Conservation (phyloP, 176 grass and related monocot genomes). For the Carex scoparia region DNA sequence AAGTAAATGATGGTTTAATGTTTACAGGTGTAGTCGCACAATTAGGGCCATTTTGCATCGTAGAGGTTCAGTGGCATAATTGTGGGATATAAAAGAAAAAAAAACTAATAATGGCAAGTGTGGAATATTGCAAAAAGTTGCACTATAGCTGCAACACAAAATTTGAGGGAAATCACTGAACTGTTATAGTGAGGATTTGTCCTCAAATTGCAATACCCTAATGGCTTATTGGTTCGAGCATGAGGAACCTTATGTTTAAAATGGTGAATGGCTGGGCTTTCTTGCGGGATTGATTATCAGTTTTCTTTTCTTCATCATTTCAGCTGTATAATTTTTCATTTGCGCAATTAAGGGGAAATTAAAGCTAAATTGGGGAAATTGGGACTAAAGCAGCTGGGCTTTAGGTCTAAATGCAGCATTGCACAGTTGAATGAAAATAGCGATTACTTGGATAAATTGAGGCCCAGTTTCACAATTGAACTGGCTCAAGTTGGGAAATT, state of each 20-base stretch:
- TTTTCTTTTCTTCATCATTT: background rate
- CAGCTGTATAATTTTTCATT: background rate
- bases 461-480: background rate
- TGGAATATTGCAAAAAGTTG: background rate
- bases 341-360: background rate
- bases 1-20: background rate
- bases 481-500: background rate
- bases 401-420: background rate
- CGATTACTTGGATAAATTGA: background rate
- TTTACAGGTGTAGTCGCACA: background rate
- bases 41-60: background rate
- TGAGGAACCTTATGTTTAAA: background rate
- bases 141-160: background rate
- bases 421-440: background rate
- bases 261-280: background rate
- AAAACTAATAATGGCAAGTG: background rate
- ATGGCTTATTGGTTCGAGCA: background rate
- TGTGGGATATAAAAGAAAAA: background rate
- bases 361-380: background rate
- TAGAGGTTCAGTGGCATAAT: background rate
- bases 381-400: background rate
- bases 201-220: background rate
- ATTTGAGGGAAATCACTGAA: background rate
- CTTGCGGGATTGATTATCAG: background rate
- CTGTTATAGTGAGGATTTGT: slow-evolving; percentile 3